Base-by-base conservation (phyloP, 306 rosid species). In the Trifolium repens region DNA sequence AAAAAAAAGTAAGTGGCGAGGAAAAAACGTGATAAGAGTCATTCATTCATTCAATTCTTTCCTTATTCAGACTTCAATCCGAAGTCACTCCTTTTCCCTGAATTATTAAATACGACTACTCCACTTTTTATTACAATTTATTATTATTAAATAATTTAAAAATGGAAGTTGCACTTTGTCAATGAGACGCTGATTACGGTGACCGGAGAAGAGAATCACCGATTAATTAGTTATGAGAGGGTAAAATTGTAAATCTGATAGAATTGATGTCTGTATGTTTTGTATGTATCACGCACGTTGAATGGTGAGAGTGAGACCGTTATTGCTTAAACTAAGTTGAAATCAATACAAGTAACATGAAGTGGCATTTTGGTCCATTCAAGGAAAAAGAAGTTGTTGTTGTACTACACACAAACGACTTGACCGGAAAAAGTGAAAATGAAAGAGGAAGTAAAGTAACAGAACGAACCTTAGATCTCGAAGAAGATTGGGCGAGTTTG, bases 401-500 rank as follows among this genome's bases (percentile, higher is more conserved):
- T 32, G 35, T 32, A 32, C 35, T 32, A 30, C 4, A 30, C 1
- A 32, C 7, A 17, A 17, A 32, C 5, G 35, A 32, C 35, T 32
- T 32, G 1, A 32, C 6, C 35, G 35, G 71, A 63, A 69, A 63
- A 55, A 7, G 4, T 1, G 37, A 50, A n/a, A 53, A 1, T 0
- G 1, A 17, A 64, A 64, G n/a, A 7, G 46, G 66, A 17, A 17
- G 0, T 17, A 17, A 17, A 17, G 0, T 17, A 17, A 22, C 24
- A 22, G 1, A 11, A 37, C 84, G 17, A 75, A 93, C 98, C 97
- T 90, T 88, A 87, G 96, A 94, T 94, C 96, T 90, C 24, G 89
- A 32, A 30, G 34, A 30, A 32, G 82, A 77, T 47, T 72, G 63
- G 52, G 71, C 0, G 19, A 57, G 85, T 67, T 74, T 82, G 5